Evolutionary conservation across 78 protist genomes (phyloP).

Genomic region (Andalucia godoyi): DNA sequence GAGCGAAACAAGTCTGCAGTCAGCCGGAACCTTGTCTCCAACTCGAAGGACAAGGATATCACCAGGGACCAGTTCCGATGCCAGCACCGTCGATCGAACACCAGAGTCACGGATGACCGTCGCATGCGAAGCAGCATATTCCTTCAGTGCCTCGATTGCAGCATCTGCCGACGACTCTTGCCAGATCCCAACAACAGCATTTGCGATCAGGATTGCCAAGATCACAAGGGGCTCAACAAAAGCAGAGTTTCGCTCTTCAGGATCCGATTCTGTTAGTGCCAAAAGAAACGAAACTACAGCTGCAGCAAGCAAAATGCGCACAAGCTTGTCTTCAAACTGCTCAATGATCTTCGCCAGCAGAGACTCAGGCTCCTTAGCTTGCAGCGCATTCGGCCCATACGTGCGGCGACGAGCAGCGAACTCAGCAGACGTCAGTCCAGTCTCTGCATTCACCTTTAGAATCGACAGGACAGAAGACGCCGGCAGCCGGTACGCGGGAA

Average conservation of each 20-base stretch:
- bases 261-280: slow-evolving; percentile 38
- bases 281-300: slow-evolving; percentile 41
- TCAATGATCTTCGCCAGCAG: slow-evolving; percentile 36
- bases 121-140: slow-evolving; percentile 3
- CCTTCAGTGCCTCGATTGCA: slow-evolving; percentile 45
- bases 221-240: slow-evolving; percentile 15
- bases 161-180: slow-evolving; percentile 54
- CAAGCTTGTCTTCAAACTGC: slow-evolving; percentile 65
- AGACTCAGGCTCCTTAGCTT: slow-evolving; percentile 10
- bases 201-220: slow-evolving; percentile 41
- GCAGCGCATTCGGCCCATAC: slow-evolving; percentile 2
- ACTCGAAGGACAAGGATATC: slow-evolving; percentile 18
- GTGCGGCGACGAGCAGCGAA: neutral
- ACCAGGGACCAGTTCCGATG: slow-evolving; percentile 14
- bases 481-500: too few relatives aligned
- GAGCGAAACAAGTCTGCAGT: slow-evolving; percentile 15
- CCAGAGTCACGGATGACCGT: slow-evolving; percentile 18
- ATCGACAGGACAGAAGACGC: too few relatives aligned
- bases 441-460: neutral
- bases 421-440: neutral
- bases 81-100: too few relatives aligned
- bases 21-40: slow-evolving; percentile 50
- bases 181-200: slow-evolving; percentile 53
- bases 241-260: slow-evolving; percentile 4
- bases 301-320: slow-evolving; percentile 52